phyloP scores from a whole-genome alignment of 73 alveolate species.

The Breviolum minutum region DNA sequence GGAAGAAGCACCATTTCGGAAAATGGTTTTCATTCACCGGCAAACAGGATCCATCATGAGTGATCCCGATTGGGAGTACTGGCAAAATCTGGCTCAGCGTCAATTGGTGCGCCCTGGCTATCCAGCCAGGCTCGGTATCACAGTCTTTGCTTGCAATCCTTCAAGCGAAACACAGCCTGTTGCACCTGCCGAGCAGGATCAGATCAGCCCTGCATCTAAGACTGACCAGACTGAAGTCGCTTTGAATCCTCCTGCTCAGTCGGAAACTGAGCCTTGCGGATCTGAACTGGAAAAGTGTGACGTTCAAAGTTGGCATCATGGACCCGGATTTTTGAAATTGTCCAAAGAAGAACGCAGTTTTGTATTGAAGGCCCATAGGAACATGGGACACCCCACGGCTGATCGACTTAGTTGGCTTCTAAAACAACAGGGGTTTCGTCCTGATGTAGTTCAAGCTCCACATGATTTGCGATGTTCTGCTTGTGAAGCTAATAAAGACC shows the following conservation, averaged over 20 bases:
- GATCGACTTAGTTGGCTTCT: neutral
- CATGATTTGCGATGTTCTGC: neutral
- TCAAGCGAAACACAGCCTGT: neutral
- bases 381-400: neutral
- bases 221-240: neutral
- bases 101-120: neutral
- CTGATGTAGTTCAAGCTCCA: neutral
- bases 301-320: neutral
- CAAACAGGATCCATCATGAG: neutral
- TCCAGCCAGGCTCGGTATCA: neutral
- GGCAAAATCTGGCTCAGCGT: neutral
- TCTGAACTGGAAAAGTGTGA: neutral
- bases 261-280: too few relatives aligned
- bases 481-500: neutral
- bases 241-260: neutral
- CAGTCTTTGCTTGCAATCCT: slow-evolving; percentile 17
- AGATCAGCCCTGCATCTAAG: neutral
- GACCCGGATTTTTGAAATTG: neutral
- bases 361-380: neutral
- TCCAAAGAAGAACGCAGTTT: neutral
- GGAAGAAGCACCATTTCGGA: neutral
- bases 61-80: neutral
- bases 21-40: neutral
- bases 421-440: neutral
- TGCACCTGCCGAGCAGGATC: too few relatives aligned